A percentile compares a stretch with the other conserved stretches of the same genome.
Conservation (phyloP, 2,329 filamentous ascomycete genomes). For the Aspergillus sp. region DNA sequence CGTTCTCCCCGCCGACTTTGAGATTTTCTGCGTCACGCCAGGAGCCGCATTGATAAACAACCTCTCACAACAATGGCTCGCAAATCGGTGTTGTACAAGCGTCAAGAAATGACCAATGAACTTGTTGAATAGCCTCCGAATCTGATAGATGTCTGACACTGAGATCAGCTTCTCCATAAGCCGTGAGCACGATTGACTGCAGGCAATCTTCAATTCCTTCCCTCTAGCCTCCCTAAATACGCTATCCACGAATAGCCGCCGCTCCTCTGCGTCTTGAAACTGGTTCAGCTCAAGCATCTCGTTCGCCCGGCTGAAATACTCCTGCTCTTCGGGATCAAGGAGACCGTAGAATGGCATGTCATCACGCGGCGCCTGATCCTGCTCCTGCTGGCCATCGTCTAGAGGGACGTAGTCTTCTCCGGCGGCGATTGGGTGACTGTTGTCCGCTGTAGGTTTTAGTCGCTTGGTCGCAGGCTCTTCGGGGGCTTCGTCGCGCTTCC, state of each 20-base stretch:
- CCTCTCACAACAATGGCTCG: constrained; percentile 95
- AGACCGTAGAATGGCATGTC: constrained; percentile 89
- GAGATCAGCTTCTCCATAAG: constrained; percentile 90
- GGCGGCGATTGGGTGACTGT: constrained; percentile 28
- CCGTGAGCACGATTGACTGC: constrained; percentile 92
- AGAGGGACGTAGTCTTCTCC: constrained; percentile 46
- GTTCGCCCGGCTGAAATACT: constrained; percentile 91
- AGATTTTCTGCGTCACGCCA: constrained; percentile 73
- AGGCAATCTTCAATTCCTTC: constrained; percentile 94
- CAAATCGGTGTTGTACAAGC: constrained; percentile 92
- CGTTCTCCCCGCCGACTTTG: constrained; percentile 45
- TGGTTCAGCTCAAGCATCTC: constrained; percentile 88
- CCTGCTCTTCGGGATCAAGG: constrained; percentile 89
- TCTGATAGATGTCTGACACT: constrained; percentile 75
- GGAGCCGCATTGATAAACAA: constrained; percentile 84
- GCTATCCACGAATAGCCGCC: constrained; percentile 73
- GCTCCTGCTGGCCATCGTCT: constrained; percentile 29
- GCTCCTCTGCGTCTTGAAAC: constrained; percentile 77
- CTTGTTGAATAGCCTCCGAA: constrained; percentile 83
- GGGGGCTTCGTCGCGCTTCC: constrained; percentile 39
- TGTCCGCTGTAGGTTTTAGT: constrained; percentile 38
- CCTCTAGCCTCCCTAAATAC: constrained; percentile 85
- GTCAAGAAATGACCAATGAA: constrained; percentile 87
- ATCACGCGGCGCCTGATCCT: constrained; percentile 32
- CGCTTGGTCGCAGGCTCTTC: constrained; percentile 44